Evolutionary conservation across 2,329 filamentous ascomycete species (phyloP).

Genomic region (Huntiella moniliformis): DNA sequence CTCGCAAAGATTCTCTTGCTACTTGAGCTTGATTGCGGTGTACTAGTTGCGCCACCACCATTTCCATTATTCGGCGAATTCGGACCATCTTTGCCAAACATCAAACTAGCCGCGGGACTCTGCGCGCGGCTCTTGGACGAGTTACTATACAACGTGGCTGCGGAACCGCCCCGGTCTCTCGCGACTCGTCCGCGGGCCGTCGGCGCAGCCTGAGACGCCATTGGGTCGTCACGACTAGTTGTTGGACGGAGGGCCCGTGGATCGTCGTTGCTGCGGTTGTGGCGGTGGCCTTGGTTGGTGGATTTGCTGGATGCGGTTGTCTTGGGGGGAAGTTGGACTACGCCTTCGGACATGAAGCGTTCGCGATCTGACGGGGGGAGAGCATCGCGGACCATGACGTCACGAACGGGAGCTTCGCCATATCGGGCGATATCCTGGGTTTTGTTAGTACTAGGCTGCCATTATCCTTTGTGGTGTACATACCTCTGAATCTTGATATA

Average conservation of each 20-base stretch:
- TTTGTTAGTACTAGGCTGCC: background rate
- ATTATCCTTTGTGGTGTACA: slow-evolving; percentile 16
- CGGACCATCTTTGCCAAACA: slow-evolving; percentile 33
- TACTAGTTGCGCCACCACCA: slow-evolving; percentile 16
- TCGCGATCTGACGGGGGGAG: slow-evolving; percentile 47
- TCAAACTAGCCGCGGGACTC: slow-evolving; percentile 59
- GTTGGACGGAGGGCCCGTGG: slow-evolving; percentile 48
- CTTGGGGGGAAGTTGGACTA: slow-evolving; percentile 33
- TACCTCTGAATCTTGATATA: slow-evolving; percentile 74
- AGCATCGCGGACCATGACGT: slow-evolving; percentile 32
- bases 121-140: slow-evolving; percentile 39
- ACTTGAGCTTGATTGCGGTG: too few species aligned
- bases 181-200: slow-evolving; percentile 14
- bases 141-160: slow-evolving; percentile 25
- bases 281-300: slow-evolving; percentile 38
- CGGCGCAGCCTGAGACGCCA: background rate
- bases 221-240: slow-evolving; percentile 52
- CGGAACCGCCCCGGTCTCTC: slow-evolving; percentile 34
- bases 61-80: slow-evolving; percentile 11
- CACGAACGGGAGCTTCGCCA: slow-evolving; percentile 59
- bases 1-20: slow-evolving; percentile 2
- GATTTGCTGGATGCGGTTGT: slow-evolving; percentile 45
- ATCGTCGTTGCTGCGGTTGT: slow-evolving; percentile 53
- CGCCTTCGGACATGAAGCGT: slow-evolving; percentile 37
- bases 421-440: slow-evolving; percentile 53